phyloP scores from a whole-genome alignment of 805 yeast genomes.

The Candida arabinofermentans region DNA sequence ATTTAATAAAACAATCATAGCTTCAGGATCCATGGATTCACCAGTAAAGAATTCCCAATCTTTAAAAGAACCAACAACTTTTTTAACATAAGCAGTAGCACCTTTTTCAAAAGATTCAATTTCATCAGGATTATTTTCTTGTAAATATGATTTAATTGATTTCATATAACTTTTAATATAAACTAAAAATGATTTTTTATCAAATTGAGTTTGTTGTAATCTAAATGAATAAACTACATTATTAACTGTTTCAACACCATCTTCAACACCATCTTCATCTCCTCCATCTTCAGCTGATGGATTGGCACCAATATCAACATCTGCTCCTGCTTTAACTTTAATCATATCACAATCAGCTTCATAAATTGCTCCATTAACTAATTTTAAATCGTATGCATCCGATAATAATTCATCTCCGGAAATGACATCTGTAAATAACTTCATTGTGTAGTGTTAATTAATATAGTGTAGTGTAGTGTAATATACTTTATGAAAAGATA shows the following conservation, averaged over 20 bases:
- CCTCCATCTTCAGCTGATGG: constrained; percentile 96
- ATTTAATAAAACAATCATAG: constrained; percentile 95
- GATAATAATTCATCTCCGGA: constrained; percentile 96
- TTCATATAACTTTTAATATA: constrained; percentile 99
- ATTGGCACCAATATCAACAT: constrained; percentile 98
- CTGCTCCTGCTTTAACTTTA: constrained; percentile 77
- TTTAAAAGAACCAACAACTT: constrained; percentile 89
- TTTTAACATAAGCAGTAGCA: constrained; percentile 94
- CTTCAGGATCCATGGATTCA: constrained; percentile 99
- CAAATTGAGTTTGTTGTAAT: constrained; percentile 91
- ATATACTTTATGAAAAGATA: too few relatives aligned
- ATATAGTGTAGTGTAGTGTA: neutral
- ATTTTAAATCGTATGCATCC: constrained; percentile 89
- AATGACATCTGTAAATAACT: constrained; percentile 67
- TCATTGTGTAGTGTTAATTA: constrained; percentile 23
- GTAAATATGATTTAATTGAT: constrained; percentile 84
- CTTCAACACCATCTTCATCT: constrained; percentile 77
- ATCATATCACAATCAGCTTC: constrained; percentile 97
- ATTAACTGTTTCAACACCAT: constrained; percentile 88
- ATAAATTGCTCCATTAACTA: constrained; percentile 87
- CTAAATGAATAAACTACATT: constrained; percentile 98
- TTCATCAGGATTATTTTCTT: constrained; percentile 84
- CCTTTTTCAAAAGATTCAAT: constrained; percentile 94
- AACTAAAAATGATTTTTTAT: constrained; percentile 95
- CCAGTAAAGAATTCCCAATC: constrained; percentile 99